Conservation (phyloP, 148 eudicot genomes). For the Arctostaphylos glauca region DNA sequence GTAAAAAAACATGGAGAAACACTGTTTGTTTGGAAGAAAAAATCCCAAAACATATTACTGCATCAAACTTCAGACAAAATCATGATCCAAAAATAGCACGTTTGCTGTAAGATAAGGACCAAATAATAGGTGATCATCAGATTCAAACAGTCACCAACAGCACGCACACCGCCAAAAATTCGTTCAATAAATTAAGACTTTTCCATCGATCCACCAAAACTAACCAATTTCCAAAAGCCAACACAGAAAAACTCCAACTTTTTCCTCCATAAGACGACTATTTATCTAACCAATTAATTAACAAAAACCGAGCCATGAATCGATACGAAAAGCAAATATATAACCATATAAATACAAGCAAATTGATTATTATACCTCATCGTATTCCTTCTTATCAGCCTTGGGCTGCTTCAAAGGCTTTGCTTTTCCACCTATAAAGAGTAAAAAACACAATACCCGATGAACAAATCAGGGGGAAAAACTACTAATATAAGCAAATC, state of each 20-base stretch:
- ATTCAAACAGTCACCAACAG: not conserved
- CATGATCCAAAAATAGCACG: not conserved
- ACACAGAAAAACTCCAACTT: not conserved
- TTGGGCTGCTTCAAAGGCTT: constrained; percentile 96
- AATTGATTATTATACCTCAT: constrained; percentile 43
- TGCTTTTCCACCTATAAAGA: constrained; percentile 61
- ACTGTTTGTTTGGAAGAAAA: not conserved
- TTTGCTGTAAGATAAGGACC: not conserved
- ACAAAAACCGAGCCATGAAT: not conserved
- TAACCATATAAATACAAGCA: not conserved
- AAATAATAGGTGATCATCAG: not conserved
- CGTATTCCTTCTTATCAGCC: constrained; percentile 70
- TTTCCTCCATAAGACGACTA: not conserved
- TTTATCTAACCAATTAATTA: not conserved
- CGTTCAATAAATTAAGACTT: not conserved
- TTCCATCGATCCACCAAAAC: not conserved
- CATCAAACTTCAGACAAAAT: not conserved
- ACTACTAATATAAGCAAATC: not conserved
- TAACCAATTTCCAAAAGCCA: not conserved
- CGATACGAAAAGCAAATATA: not conserved
- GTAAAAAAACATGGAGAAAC: not conserved
- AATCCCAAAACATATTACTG: not conserved
- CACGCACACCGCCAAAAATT: not conserved
- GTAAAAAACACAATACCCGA: not conserved
- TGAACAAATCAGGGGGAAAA: not conserved